Percentiles rank a stretch among this genome's conserved stretches.
Evolutionary conservation across 768 basidiomycete species (phyloP).

Genomic region (Calocybe gangraenosa): DNA sequence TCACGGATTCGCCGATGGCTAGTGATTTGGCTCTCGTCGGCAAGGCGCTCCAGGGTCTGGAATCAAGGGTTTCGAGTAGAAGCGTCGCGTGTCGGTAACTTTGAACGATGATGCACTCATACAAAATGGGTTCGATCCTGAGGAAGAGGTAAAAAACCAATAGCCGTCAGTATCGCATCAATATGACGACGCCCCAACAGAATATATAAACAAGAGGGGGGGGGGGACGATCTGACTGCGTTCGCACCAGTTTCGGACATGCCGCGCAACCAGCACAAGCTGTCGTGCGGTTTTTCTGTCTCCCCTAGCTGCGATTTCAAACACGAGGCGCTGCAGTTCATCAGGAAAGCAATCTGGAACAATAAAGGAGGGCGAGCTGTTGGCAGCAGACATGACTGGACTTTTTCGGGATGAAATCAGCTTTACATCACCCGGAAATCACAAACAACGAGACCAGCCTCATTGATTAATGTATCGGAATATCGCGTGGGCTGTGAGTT

Average conservation of each 20-base stretch:
- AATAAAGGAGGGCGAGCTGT: background rate
- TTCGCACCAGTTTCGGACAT: conserved; percentile 23
- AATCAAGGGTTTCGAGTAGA: conserved; percentile 16
- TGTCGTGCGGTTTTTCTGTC: conserved; percentile 16
- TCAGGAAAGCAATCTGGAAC: conserved; percentile 13
- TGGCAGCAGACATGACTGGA: background rate
- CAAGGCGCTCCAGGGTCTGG: conserved; percentile 13
- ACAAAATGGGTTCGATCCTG: conserved; percentile 26
- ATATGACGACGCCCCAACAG: background rate
- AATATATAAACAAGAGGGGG: no score
- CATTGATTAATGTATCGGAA: no score
- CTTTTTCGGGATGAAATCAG: no score
- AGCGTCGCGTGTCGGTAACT: conserved; percentile 14
- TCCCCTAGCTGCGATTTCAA: conserved; percentile 21
- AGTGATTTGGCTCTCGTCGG: conserved; percentile 9
- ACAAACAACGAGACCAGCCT: no score
- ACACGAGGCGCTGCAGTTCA: conserved; percentile 23
- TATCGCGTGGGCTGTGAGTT: no score
- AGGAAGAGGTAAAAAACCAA: background rate
- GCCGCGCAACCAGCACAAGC: conserved; percentile 22
- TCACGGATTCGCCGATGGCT: conserved; percentile 15
- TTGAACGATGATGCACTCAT: conserved; percentile 23
- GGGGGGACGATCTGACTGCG: no score
- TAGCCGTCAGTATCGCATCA: background rate
- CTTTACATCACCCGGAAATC: no score